Evolutionary conservation across 176 grass and related monocot genomes (phyloP).

Genomic region (Ampelocalamus luodianensis): DNA sequence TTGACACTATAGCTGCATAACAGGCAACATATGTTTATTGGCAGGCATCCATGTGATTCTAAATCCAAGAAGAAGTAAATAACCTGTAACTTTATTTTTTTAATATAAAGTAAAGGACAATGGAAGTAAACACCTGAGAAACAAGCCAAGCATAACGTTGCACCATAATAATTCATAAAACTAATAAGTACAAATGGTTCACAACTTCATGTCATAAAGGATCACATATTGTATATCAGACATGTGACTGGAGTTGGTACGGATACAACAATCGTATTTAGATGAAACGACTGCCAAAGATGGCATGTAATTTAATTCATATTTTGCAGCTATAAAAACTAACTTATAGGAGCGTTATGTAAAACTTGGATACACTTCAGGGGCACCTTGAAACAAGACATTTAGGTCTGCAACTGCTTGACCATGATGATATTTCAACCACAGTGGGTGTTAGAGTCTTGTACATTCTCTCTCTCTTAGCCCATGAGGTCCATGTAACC

Average conservation of each 20-base stretch:
- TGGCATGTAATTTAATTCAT: slow-evolving; percentile 22
- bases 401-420: slow-evolving; percentile 7
- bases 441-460: neutral
- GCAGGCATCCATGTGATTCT: slow-evolving; percentile 13
- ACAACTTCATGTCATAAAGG: neutral
- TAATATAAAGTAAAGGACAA: slow-evolving; percentile 23
- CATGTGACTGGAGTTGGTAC: neutral
- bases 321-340: neutral
- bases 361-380: neutral
- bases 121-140: slow-evolving; percentile 4
- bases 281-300: slow-evolving; percentile 26
- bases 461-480: too few species aligned
- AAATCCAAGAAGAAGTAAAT: slow-evolving; percentile 26
- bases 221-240: neutral
- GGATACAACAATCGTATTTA: neutral
- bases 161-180: slow-evolving; percentile 8
- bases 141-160: neutral
- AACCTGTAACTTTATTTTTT: slow-evolving; percentile 6
- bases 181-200: slow-evolving; percentile 2
- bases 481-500: too few species aligned
- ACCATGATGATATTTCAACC: slow-evolving; percentile 10
- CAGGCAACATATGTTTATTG: slow-evolving; percentile 16
- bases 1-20: slow-evolving; percentile 76
- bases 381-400: slow-evolving; percentile 21
- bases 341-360: neutral